These are phyloP conservation scores for Eucalyptus lansdowneana DNA, from an alignment of 345 rosid genomes.

Conservation along the genomic window DNA sequence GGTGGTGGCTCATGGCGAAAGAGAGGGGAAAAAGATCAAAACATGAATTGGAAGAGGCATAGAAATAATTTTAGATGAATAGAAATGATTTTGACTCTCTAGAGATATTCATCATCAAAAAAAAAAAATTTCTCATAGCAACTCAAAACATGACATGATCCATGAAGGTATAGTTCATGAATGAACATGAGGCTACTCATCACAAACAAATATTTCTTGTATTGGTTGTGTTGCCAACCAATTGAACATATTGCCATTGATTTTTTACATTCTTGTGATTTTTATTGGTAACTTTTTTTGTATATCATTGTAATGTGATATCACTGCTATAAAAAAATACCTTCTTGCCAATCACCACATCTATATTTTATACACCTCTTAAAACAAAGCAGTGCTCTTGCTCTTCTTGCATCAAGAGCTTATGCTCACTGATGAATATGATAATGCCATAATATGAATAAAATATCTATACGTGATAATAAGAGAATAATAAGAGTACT, in stretches of 20 bases:
- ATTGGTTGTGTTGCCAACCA: not conserved
- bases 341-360: not conserved
- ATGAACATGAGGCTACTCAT: not conserved
- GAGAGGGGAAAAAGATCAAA: not conserved
- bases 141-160: not conserved
- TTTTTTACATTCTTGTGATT: not conserved
- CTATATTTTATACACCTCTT: not conserved
- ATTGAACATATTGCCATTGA: not conserved
- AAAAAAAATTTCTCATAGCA: not conserved
- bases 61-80: not conserved
- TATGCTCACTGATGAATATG: rapidly evolving
- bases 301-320: not conserved
- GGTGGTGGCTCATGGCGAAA: not conserved
- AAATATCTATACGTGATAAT: not conserved
- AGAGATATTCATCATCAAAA: not conserved
- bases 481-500: not conserved
- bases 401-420: not conserved
- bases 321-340: not conserved
- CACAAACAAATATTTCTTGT: not conserved
- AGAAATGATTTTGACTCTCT: not conserved
- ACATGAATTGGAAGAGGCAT: not conserved
- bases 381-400: not conserved
- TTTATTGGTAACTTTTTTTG: not conserved
- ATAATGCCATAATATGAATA: not conserved
- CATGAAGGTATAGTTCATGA: not conserved